Conservation (phyloP, 164 flowering plant species). For the Vitis riparia region DNA sequence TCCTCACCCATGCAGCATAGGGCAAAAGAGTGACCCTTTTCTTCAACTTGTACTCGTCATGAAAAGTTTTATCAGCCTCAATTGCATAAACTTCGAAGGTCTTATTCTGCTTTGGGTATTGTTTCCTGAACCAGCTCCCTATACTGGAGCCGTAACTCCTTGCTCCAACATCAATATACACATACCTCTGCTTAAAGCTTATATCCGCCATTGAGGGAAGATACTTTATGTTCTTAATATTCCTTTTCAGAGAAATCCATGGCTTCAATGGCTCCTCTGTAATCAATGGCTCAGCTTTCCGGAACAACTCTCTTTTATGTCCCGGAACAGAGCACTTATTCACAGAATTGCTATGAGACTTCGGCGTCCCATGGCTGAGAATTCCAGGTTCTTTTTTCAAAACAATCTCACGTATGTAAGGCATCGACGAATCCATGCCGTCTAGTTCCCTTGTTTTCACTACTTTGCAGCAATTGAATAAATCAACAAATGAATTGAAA, state of each 20-base stretch:
- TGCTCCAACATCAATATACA: constrained; percentile 92
- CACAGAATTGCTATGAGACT: constrained; percentile 9
- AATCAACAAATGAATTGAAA: constrained; percentile 64
- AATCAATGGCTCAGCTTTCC: constrained; percentile 77
- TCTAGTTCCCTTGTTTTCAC: constrained; percentile 51
- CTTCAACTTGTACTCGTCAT: constrained; percentile 59
- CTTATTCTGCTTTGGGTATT: constrained; percentile 91
- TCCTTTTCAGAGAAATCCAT: constrained; percentile 86
- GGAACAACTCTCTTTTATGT: constrained; percentile 57
- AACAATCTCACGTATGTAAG: constrained; percentile 62
- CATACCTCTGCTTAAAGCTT: constrained; percentile 70
- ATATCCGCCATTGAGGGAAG: constrained; percentile 79
- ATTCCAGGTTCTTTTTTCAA: constrained; percentile 44
- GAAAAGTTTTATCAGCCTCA: constrained; percentile 84
- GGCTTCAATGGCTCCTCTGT: constrained; percentile 88
- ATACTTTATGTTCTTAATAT: constrained; percentile 71
- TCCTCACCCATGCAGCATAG: constrained; percentile 91
- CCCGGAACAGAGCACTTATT: constrained; percentile 64
- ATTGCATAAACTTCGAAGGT: constrained; percentile 87
- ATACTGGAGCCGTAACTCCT: constrained; percentile 95
- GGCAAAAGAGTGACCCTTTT: constrained; percentile 77
- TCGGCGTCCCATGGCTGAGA: constrained; percentile 13
- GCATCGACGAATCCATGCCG: constrained; percentile 44
- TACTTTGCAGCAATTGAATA: constrained; percentile 67
- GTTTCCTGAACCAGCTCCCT: constrained; percentile 93